Percentiles rank a stretch among this genome's conserved stretches.
phyloP scores from a whole-genome alignment of 805 yeast species.

The Yamadazyma philogaea region DNA sequence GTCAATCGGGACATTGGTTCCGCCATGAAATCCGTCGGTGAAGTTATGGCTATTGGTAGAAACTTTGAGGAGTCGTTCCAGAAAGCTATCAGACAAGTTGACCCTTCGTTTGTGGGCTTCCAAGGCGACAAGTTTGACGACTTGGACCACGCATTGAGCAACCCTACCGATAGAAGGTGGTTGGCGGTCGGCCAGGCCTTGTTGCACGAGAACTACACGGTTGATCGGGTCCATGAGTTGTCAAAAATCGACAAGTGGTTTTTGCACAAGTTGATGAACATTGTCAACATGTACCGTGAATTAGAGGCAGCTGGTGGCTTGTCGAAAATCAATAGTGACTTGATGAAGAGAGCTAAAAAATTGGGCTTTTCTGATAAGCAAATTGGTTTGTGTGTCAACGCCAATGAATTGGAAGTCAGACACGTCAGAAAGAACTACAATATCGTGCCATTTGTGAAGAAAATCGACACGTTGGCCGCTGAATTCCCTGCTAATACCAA shows the following conservation, averaged over 20 bases:
- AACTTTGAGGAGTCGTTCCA: constrained; percentile 97
- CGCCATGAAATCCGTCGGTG: constrained; percentile 98
- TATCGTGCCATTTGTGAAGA: constrained; percentile 89
- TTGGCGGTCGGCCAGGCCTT: constrained; percentile 97
- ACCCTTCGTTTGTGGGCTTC: constrained; percentile 86
- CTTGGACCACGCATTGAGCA: constrained; percentile 70
- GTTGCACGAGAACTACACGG: constrained; percentile 85
- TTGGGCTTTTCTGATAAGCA: constrained; percentile 95
- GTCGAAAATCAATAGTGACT: constrained; percentile 59
- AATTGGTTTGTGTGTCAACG: constrained; percentile 72
- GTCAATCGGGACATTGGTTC: constrained; percentile 93
- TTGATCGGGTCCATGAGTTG: constrained; percentile 85
- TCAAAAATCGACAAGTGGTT: constrained; percentile 97
- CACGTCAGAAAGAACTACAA: constrained; percentile 74
- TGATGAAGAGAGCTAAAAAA: constrained; percentile 78
- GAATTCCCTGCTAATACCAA: constrained; percentile 98
- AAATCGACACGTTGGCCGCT: constrained; percentile 96
- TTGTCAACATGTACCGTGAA: constrained; percentile 84
- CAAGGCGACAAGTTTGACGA: constrained; percentile 80
- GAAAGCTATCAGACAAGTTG: constrained; percentile 95
- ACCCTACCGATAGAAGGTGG: constrained; percentile 96
- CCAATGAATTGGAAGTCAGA: constrained; percentile 79
- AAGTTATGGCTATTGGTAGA: constrained; percentile 96
- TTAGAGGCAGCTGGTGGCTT: constrained; percentile 60
- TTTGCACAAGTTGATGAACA: constrained; percentile 86